These are phyloP conservation scores for Leccinum longicurvipes DNA, from an alignment of 768 basidiomycete species.

Conservation along the genomic window DNA sequence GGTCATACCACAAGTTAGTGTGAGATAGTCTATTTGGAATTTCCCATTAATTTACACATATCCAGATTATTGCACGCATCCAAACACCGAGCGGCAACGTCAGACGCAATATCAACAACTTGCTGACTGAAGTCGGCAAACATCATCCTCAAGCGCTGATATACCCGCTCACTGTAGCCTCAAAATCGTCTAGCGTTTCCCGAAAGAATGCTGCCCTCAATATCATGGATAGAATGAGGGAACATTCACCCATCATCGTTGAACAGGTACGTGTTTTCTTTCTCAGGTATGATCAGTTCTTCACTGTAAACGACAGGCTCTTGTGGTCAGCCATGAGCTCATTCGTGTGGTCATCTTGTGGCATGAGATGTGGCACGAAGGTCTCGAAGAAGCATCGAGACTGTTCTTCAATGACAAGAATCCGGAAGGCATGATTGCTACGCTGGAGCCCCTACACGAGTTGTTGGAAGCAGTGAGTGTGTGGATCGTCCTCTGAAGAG, in stretches of 20 bases:
- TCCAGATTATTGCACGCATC: slow-evolving; percentile 94
- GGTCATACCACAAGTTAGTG: slow-evolving; percentile 89
- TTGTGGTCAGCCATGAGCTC: slow-evolving; percentile 87
- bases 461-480: slow-evolving; percentile 77
- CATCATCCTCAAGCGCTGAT: slow-evolving; percentile 97
- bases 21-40: background rate
- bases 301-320: slow-evolving; percentile 47
- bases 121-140: slow-evolving; percentile 90
- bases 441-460: slow-evolving; percentile 88
- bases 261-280: slow-evolving; percentile 58
- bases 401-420: slow-evolving; percentile 97
- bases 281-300: background rate
- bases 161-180: slow-evolving; percentile 93
- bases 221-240: slow-evolving; percentile 92
- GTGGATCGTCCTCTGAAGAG: background rate
- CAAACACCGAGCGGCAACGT: slow-evolving; percentile 90
- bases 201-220: slow-evolving; percentile 78
- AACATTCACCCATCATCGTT: slow-evolving; percentile 85
- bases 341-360: slow-evolving; percentile 97
- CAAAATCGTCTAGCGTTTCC: slow-evolving; percentile 84
- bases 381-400: slow-evolving; percentile 94
- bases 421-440: slow-evolving; percentile 94
- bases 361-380: slow-evolving; percentile 99
- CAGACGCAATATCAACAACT: slow-evolving; percentile 80
- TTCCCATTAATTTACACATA: background rate